Conservation (phyloP, 2,329 filamentous ascomycete genomes). For the Fusarium nanum region DNA sequence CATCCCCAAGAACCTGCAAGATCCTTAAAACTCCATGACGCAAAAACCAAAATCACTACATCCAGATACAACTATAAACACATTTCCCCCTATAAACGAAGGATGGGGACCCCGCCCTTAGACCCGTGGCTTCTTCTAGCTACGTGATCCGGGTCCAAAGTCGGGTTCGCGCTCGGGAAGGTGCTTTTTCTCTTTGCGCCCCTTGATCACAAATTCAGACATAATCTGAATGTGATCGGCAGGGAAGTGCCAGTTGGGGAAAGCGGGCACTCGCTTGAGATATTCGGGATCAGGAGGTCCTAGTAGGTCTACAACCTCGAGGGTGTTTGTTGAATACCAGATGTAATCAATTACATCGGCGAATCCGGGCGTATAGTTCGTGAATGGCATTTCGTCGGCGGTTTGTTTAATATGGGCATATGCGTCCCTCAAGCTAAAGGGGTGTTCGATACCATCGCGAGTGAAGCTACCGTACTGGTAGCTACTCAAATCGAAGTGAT, state of each 20-base stretch:
- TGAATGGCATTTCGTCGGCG: conserved; percentile 87
- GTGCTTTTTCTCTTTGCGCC: conserved; percentile 82
- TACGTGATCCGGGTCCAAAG: conserved; percentile 61
- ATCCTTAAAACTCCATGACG: conserved; percentile 54
- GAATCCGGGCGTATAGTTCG: conserved; percentile 97
- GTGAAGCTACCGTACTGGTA: conserved; percentile 95
- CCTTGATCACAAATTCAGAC: conserved; percentile 90
- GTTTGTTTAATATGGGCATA: conserved; percentile 87
- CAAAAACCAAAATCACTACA: conserved; percentile 55
- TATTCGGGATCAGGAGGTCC: conserved; percentile 89
- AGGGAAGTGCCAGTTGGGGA: conserved; percentile 94
- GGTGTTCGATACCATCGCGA: conserved; percentile 89
- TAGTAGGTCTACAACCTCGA: conserved; percentile 85
- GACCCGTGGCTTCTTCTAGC: conserved; percentile 40
- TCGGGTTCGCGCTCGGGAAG: conserved; percentile 72
- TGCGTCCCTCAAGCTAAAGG: conserved; percentile 91
- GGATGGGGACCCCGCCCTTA: conserved; percentile 14
- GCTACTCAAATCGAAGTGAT: conserved; percentile 82
- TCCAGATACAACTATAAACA: conserved; percentile 51
- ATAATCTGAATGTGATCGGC: conserved; percentile 92
- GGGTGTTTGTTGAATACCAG: conserved; percentile 93
- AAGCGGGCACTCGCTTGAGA: conserved; percentile 86
- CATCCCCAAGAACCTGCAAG: conserved; percentile 46
- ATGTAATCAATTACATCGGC: conserved; percentile 95
- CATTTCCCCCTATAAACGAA: conserved; percentile 8